phyloP scores from a whole-genome alignment of 2,329 filamentous ascomycete species.

The Nannizzia gypsea region DNA sequence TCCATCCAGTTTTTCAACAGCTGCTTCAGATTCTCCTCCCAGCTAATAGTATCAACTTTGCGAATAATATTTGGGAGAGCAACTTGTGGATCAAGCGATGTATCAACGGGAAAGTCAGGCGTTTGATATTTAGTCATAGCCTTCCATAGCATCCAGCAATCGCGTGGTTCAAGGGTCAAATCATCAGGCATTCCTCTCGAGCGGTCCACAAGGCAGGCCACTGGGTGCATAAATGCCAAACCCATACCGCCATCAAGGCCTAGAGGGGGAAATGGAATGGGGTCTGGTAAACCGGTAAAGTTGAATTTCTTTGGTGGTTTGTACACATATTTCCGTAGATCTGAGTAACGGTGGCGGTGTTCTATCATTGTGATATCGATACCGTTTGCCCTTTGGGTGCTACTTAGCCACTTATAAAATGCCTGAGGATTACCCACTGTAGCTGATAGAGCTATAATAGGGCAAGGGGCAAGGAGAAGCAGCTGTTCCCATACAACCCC shows the following conservation, averaged over 20 bases:
- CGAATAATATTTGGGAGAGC: conserved; percentile 44
- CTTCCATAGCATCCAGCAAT: conserved; percentile 56
- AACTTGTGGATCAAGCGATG: conserved; percentile 39
- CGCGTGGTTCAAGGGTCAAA: conserved; percentile 56
- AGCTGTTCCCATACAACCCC: conserved; percentile 70
- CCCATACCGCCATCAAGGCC: conserved; percentile 39
- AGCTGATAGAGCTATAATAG: conserved; percentile 66
- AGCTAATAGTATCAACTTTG: conserved; percentile 55
- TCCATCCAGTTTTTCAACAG: conserved; percentile 50
- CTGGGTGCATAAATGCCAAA: conserved; percentile 54
- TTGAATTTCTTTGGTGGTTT: conserved; percentile 36
- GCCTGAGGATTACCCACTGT: conserved; percentile 65
- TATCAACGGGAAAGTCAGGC: conserved; percentile 39
- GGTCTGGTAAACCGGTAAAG: conserved; percentile 43
- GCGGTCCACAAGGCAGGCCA: conserved; percentile 46
- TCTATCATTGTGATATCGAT: conserved; percentile 55
- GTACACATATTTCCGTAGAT: conserved; percentile 65
- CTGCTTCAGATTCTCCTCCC: conserved; percentile 52
- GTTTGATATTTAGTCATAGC: conserved; percentile 50
- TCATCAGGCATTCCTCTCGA: conserved; percentile 55
- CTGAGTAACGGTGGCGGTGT: conserved; percentile 60
- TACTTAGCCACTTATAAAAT: conserved; percentile 56
- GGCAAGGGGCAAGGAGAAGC: conserved; percentile 60
- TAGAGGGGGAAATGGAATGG: conserved; percentile 27
- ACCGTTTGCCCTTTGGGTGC: conserved; percentile 52